These are phyloP conservation scores for Hymenoscyphus albidus DNA, from an alignment of 2,329 filamentous ascomycete genomes.

Conservation along the genomic window DNA sequence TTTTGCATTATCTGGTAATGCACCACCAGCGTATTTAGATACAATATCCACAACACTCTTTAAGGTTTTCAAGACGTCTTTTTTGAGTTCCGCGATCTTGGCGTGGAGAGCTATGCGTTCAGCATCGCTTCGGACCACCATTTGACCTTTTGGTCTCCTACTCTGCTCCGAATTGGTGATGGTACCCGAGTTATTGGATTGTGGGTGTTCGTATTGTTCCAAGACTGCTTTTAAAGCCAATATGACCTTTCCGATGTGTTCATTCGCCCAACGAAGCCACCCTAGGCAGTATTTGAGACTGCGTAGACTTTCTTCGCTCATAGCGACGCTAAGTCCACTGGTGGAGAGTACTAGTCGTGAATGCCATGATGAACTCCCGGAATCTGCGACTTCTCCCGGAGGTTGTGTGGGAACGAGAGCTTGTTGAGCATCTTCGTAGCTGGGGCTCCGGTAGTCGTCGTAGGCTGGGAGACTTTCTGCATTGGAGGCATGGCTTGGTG, in stretches of 20 bases:
- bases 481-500: constrained; percentile 39
- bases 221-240: constrained; percentile 69
- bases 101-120: constrained; percentile 29
- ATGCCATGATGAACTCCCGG: constrained; percentile 61
- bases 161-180: constrained; percentile 21
- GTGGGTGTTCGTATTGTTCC: constrained; percentile 70
- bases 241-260: constrained; percentile 73
- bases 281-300: constrained; percentile 81
- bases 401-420: constrained; percentile 34
- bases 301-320: constrained; percentile 82
- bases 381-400: constrained; percentile 27
- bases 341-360: constrained; percentile 85
- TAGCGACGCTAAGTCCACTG: constrained; percentile 83
- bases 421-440: constrained; percentile 60
- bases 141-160: constrained; percentile 21
- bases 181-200: constrained; percentile 33
- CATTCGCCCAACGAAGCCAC: constrained; percentile 78
- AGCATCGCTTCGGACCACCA: constrained; percentile 29
- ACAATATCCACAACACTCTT: constrained; percentile 81
- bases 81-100: constrained; percentile 60
- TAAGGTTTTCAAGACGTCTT: constrained; percentile 72
- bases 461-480: constrained; percentile 79
- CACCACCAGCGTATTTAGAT: constrained; percentile 85
- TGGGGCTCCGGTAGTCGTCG: constrained; percentile 71
- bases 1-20: constrained; percentile 82